These are phyloP conservation scores for Endogone sp. DNA, from an alignment of 192 early-diverging fungal species.

Conservation along the genomic window DNA sequence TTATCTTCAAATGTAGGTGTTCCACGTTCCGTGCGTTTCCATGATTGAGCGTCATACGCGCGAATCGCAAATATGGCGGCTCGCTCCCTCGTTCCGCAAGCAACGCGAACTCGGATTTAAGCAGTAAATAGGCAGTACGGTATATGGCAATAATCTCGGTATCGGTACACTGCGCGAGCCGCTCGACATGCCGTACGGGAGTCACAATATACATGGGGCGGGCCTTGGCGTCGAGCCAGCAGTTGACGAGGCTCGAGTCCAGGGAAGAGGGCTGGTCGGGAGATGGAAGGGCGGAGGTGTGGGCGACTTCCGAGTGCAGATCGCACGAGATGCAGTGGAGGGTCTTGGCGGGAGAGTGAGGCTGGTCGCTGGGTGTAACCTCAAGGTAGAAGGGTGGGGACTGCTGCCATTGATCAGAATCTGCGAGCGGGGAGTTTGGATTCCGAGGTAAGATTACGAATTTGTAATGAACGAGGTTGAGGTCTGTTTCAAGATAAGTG, in stretches of 20 bases:
- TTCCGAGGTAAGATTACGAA: neutral
- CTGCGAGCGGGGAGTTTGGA: neutral
- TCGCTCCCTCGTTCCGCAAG: slow-evolving; percentile 1
- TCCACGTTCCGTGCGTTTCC: slow-evolving; percentile 20
- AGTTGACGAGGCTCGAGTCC: neutral
- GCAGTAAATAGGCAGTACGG: neutral
- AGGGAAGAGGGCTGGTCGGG: neutral
- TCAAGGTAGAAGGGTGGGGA: neutral
- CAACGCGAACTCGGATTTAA: slow-evolving; percentile 4
- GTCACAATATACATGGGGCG: slow-evolving; percentile 22
- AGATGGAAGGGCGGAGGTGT: neutral
- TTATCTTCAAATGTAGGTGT: slow-evolving; percentile 22
- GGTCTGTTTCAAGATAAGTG: neutral
- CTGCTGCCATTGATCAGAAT: neutral
- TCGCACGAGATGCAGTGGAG: neutral
- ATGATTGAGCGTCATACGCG: slow-evolving; percentile 23
- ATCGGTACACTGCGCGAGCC: slow-evolving; percentile 20
- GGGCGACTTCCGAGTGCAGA: neutral
- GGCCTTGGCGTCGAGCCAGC: slow-evolving; percentile 24
- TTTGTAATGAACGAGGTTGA: neutral
- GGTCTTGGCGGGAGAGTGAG: neutral
- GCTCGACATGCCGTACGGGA: slow-evolving; percentile 17
- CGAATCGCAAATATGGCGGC: neutral
- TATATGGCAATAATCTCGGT: slow-evolving; percentile 20
- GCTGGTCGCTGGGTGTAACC: neutral